Base-by-base conservation (phyloP, 1,284 basidiomycete species). In the Cutaneotrichosporon sp. region DNA sequence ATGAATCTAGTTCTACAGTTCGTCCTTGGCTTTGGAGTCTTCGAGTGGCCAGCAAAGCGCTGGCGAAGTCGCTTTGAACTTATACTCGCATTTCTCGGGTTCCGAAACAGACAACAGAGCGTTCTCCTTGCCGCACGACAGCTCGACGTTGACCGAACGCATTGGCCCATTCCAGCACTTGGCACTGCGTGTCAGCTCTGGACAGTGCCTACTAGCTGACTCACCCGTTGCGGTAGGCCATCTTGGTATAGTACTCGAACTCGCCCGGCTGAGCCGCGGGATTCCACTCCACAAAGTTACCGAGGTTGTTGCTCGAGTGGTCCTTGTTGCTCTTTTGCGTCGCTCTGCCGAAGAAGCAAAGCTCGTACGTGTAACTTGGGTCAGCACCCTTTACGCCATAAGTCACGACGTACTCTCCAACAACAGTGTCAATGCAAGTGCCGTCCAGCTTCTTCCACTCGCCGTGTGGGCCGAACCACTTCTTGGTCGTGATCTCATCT, bases 111-210 rank as follows among this genome's bases (percentile, higher is more conserved):
- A 82, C 12, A 85, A 72, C n/a, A 99, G 72, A 6, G 79, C 81
- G 64, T 97, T 97, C 64, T 90, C 86, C 4, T 81, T 85, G 1
- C 90, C 94, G 66, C 94, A 99, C 4, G 82, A 78, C 47, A 96
- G 72, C 47, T 88, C 78, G 22, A 98, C 80, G 86, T 91, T 70
- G 53, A 68, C 75, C 27, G 59, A 62, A 47, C 74, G 84, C 61
- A 87, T 82, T 1, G 94, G 94, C 0, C 94, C 94, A 68, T 99
- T 98, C 94, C 94, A 99, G 79, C 94, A 99, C 69, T 85, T 84
- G 2, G 87, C 79, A 34, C 72, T 74, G 56, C 11, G 3, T n/a
- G 37, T 54, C 19, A 58, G 47, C 31, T 32, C 8, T 24, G 19
- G 32, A 17, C 1, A 5, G 5, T 9, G 41, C 7, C 19, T 20